A percentile compares a stretch with the other conserved stretches of the same genome.
phyloP scores from a whole-genome alignment of 2,329 filamentous ascomycete species.

The Apiospora aurea region DNA sequence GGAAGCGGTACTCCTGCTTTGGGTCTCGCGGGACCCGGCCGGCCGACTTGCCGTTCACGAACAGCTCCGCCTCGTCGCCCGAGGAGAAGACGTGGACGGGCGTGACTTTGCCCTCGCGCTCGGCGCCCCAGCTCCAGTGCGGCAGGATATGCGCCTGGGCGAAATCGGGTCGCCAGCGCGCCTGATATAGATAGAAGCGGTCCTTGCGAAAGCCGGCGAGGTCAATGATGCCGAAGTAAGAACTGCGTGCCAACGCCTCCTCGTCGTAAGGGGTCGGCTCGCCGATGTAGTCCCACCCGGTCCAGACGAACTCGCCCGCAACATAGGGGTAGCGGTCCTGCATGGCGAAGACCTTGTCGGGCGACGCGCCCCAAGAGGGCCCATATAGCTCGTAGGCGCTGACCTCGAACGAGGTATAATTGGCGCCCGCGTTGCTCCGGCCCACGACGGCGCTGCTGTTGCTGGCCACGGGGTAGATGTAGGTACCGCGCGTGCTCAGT shows the following conservation, averaged over 20 bases:
- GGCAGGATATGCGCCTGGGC: slow-evolving; percentile 60
- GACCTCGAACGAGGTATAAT: slow-evolving; percentile 47
- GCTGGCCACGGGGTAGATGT: slow-evolving; percentile 57
- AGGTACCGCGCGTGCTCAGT: slow-evolving; percentile 58
- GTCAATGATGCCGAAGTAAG: slow-evolving; percentile 64
- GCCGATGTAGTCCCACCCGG: slow-evolving; percentile 58
- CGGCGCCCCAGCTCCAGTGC: slow-evolving; percentile 61
- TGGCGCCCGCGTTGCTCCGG: slow-evolving; percentile 45
- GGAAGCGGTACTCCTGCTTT: slow-evolving; percentile 53
- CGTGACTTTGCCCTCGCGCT: slow-evolving; percentile 53
- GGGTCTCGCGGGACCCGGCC: slow-evolving; percentile 47
- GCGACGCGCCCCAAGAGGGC: slow-evolving; percentile 53
- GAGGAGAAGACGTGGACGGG: slow-evolving; percentile 62
- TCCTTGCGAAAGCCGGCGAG: slow-evolving; percentile 65
- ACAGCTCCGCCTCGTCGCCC: slow-evolving; percentile 61
- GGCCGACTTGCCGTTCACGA: slow-evolving; percentile 56
- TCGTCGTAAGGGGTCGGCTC: slow-evolving; percentile 57
- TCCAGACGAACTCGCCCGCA: slow-evolving; percentile 62
- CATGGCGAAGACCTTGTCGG: slow-evolving; percentile 59
- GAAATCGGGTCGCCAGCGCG: slow-evolving; percentile 58
- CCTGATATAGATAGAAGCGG: slow-evolving; percentile 61
- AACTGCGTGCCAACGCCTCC: slow-evolving; percentile 49
- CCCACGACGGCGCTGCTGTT: slow-evolving; percentile 47
- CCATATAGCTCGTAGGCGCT: slow-evolving; percentile 61
- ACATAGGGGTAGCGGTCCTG: slow-evolving; percentile 58